Evolutionary conservation across 192 early-diverging fungal genomes (phyloP).

Genomic region (Coemansia sp.): DNA sequence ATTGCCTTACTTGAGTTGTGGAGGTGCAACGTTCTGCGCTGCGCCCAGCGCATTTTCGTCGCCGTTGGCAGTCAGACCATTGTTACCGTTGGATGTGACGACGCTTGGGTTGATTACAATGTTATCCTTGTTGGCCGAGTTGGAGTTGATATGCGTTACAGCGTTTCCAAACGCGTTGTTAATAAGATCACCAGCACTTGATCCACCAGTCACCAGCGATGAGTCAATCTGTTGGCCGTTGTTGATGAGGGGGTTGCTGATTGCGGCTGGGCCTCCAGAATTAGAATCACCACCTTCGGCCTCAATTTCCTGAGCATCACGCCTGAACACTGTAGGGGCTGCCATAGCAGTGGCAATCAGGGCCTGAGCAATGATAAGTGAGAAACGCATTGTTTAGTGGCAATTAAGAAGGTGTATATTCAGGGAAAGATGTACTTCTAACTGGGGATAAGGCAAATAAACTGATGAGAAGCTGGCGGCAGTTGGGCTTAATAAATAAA

Average conservation of each 20-base stretch:
- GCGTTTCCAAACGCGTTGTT: slow-evolving; percentile 32
- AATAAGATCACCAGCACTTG: slow-evolving; percentile 11
- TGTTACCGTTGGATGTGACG: slow-evolving; percentile 26
- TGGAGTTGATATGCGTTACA: slow-evolving; percentile 30
- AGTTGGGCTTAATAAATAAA: background rate
- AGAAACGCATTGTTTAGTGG: slow-evolving; percentile 26
- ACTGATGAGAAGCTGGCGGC: background rate
- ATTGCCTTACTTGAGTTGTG: background rate
- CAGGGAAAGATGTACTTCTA: background rate
- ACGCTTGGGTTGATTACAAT: slow-evolving; percentile 29
- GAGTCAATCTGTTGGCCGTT: slow-evolving; percentile 29
- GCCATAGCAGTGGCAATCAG: slow-evolving; percentile 22
- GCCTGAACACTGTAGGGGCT: slow-evolving; percentile 8
- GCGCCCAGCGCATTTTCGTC: slow-evolving; percentile 25
- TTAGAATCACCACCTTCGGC: slow-evolving; percentile 20
- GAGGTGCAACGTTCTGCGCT: slow-evolving; percentile 13
- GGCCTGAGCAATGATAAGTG: slow-evolving; percentile 18
- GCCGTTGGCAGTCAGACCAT: slow-evolving; percentile 28
- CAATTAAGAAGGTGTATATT: background rate
- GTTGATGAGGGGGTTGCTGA: slow-evolving; percentile 36
- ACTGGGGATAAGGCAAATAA: background rate
- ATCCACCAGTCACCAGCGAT: slow-evolving; percentile 14
- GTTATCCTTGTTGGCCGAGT: slow-evolving; percentile 46
- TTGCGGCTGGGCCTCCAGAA: slow-evolving; percentile 20
- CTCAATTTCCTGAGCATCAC: slow-evolving; percentile 17